These are phyloP conservation scores for Rhododendron simsii DNA, from an alignment of 148 eudicot genomes.

Conservation along the genomic window DNA sequence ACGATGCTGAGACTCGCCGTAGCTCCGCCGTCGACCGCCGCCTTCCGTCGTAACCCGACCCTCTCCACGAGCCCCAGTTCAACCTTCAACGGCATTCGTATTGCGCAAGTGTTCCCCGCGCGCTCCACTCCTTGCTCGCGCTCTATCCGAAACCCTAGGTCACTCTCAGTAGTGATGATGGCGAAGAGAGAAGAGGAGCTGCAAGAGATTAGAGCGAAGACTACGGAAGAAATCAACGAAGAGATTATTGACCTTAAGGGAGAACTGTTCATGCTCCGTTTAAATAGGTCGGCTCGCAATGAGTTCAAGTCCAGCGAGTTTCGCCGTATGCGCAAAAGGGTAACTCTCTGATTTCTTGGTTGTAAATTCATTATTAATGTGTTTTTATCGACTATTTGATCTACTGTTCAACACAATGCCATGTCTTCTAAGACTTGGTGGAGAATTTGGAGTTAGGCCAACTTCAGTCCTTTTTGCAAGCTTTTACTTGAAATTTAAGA, in stretches of 20 bases:
- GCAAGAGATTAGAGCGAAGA: constrained; percentile 66
- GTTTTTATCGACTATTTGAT: background rate
- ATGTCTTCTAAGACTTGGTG: background rate
- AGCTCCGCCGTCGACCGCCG: constrained; percentile 20
- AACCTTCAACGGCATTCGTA: constrained; percentile 59
- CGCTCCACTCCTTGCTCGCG: constrained; percentile 4
- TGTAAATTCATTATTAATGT: background rate
- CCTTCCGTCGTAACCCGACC: constrained; percentile 32
- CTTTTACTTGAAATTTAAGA: background rate
- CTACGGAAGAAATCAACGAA: constrained; percentile 70
- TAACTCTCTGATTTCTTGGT: constrained; percentile 8
- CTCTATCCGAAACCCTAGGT: constrained; percentile 10
- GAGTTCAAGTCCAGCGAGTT: constrained; percentile 89
- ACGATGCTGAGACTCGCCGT: constrained; percentile 44
- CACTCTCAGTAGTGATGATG: constrained; percentile 54
- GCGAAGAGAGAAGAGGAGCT: constrained; percentile 72
- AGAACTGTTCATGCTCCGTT: constrained; percentile 86
- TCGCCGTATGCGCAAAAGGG: constrained; percentile 77
- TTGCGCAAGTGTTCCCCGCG: constrained; percentile 18
- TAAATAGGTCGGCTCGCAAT: constrained; percentile 62
- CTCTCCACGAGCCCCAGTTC: constrained; percentile 27
- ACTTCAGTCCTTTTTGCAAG: background rate
- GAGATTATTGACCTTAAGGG: constrained; percentile 83
- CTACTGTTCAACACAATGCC: background rate
- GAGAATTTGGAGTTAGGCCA: background rate